Evolutionary conservation across 352 stramenopile genomes (phyloP).

Genomic region (Globisporangium perplexum): DNA sequence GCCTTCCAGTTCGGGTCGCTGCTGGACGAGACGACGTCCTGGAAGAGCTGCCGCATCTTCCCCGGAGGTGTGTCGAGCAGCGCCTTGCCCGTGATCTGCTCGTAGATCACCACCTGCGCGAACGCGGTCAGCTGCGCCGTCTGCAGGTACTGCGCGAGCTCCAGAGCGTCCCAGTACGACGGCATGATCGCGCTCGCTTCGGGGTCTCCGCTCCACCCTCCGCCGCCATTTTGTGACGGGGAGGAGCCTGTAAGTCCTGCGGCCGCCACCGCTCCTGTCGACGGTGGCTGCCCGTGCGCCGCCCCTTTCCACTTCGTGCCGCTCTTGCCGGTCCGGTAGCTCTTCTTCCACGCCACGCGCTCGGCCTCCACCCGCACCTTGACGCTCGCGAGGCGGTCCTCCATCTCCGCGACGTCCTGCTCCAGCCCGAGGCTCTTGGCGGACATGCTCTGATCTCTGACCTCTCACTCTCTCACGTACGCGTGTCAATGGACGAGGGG

Average conservation of each 20-base stretch:
- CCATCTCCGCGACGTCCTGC: constrained; percentile 53
- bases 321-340: constrained; percentile 34
- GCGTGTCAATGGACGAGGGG: no score
- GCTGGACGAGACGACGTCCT: constrained; percentile 14
- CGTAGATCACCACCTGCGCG: constrained; percentile 41
- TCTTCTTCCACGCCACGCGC: constrained; percentile 44
- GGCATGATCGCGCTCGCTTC: constrained; percentile 25
- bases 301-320: constrained; percentile 65
- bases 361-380: constrained; percentile 54
- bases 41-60: constrained; percentile 42
- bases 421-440: constrained; percentile 38
- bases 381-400: constrained; percentile 43
- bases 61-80: constrained; percentile 38
- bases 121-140: constrained; percentile 35
- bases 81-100: constrained; percentile 59
- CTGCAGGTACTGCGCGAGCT: constrained; percentile 57
- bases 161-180: constrained; percentile 47
- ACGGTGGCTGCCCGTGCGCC: constrained; percentile 9
- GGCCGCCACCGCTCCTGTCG: background rate
- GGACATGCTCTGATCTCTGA: constrained; percentile 32
- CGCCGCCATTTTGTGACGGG: background rate
- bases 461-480: no score
- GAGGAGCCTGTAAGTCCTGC: background rate
- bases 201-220: background rate
- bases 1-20: constrained; percentile 44